These are phyloP conservation scores for Phytophthora agathidicida DNA, from an alignment of 352 stramenopile species.

Conservation along the genomic window DNA sequence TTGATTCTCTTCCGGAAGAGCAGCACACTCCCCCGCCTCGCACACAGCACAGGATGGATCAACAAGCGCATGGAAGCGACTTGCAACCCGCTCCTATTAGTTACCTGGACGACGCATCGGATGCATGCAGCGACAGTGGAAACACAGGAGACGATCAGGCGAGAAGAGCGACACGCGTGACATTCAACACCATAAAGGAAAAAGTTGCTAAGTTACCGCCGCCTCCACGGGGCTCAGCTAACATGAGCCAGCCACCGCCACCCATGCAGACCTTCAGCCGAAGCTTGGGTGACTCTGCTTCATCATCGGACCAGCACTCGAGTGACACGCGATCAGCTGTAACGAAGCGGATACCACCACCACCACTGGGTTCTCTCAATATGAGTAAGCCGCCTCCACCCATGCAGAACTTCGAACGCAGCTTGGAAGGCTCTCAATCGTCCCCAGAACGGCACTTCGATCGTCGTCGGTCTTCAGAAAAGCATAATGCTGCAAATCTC, in stretches of 20 bases:
- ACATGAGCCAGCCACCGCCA: constrained; percentile 58
- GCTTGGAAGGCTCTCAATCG: constrained; percentile 4
- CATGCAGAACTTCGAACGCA: constrained; percentile 10
- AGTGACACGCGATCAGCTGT: background rate
- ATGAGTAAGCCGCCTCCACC: constrained; percentile 55
- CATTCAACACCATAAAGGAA: constrained; percentile 29
- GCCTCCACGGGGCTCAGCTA: constrained; percentile 40
- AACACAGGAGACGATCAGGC: background rate
- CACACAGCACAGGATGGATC: background rate
- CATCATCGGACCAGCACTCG: constrained; percentile 9
- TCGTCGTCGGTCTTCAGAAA: background rate
- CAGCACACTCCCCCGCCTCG: background rate
- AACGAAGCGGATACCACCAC: constrained; percentile 31
- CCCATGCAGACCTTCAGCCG: constrained; percentile 18
- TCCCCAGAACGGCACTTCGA: constrained; percentile 10
- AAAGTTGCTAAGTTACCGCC: constrained; percentile 35
- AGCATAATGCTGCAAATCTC: background rate
- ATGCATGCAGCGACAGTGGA: constrained; percentile 13
- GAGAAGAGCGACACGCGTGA: constrained; percentile 4
- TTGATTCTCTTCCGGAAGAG: constrained; percentile 17
- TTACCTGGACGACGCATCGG: background rate
- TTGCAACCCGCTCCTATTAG: background rate
- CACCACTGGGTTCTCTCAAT: constrained; percentile 40
- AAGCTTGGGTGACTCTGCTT: background rate
- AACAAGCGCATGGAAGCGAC: background rate